Evolutionary conservation across 768 basidiomycete genomes (phyloP).

Genomic region (Inosperma sp.): DNA sequence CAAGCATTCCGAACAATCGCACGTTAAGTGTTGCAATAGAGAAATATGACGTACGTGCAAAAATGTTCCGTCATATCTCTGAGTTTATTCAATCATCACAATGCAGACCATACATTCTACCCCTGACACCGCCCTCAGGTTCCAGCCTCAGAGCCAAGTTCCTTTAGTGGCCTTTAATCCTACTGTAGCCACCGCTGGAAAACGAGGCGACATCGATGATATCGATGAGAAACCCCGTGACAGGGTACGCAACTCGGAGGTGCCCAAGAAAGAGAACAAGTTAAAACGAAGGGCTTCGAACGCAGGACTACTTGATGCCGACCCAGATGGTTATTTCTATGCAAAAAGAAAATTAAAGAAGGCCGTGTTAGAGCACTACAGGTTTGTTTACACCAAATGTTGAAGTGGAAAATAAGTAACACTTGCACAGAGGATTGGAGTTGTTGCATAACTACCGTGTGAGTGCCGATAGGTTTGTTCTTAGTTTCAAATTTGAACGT

Average conservation of each 20-base stretch:
- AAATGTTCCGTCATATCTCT: background rate
- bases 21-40: background rate
- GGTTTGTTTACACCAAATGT: conserved; percentile 47
- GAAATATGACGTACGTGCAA: background rate
- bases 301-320: too few species aligned
- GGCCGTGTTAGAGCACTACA: conserved; percentile 81
- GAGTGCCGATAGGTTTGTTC: conserved; percentile 18
- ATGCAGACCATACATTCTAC: too few species aligned
- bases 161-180: conserved; percentile 1
- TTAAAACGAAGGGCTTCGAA: too few species aligned
- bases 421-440: conserved; percentile 61
- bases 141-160: background rate
- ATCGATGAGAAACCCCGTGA: background rate
- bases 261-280: too few species aligned
- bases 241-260: too few species aligned
- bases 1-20: background rate
- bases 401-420: too few species aligned
- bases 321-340: conserved; percentile 46
- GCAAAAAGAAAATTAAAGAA: conserved; percentile 85
- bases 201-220: background rate
- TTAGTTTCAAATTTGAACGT: background rate
- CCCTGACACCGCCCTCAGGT: background rate
- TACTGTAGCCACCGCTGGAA: background rate
- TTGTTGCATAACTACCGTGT: conserved; percentile 87
- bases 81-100: too few species aligned